Conservation (phyloP, 176 grass and related monocot genomes). For the Guadua angustifolia region DNA sequence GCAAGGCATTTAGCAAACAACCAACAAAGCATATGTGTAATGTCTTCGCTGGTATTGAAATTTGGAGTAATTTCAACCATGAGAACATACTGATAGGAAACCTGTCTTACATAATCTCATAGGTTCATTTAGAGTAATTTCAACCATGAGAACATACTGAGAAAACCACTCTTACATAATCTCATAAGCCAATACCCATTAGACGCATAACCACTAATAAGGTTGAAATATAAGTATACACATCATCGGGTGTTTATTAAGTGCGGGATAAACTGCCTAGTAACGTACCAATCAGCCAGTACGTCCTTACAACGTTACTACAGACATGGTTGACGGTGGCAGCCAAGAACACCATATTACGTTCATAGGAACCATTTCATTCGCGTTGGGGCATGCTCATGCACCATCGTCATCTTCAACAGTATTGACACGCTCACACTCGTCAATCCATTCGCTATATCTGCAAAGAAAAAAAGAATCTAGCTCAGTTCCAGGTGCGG, state of each 20-base stretch:
- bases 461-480: conserved; percentile 17
- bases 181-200: not conserved
- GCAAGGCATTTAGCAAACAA: not conserved
- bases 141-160: not conserved
- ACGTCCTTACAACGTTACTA: conserved; percentile 3
- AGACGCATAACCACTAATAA: conserved; percentile 12
- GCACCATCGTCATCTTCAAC: conserved; percentile 68
- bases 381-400: not conserved
- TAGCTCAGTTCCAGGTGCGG: not conserved
- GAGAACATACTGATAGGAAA: not conserved
- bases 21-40: no score
- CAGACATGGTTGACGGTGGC: conserved; percentile 37
- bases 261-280: conserved; percentile 34
- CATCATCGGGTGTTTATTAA: conserved; percentile 7
- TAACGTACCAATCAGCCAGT: conserved; percentile 31
- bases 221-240: conserved; percentile 20
- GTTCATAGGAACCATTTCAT: not conserved
- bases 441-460: conserved; percentile 91
- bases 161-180: not conserved
- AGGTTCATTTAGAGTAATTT: not conserved
- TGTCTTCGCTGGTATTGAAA: not conserved
- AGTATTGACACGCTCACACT: conserved; percentile 74
- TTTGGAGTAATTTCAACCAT: not conserved
- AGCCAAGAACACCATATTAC: conserved; percentile 24
- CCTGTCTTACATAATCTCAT: no score